These are phyloP conservation scores for Syncephalastrum contaminatum DNA, from an alignment of 371 early-diverging fungal species.

Conservation along the genomic window DNA sequence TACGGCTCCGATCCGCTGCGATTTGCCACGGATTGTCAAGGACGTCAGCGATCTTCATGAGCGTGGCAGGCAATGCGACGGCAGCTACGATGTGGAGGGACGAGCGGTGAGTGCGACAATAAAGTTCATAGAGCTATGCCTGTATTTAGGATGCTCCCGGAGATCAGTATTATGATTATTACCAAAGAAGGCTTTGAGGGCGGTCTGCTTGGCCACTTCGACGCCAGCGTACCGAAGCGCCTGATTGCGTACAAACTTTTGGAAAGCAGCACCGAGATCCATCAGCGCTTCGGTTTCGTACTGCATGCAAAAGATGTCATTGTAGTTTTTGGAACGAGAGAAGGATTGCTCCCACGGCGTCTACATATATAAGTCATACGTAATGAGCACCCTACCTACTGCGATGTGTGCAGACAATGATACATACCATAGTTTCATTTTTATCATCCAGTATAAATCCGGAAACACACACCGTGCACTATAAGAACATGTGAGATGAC, in stretches of 20 bases:
- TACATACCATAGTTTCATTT: conserved; percentile 33
- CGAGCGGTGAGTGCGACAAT: too few species aligned
- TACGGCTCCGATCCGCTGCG: conserved; percentile 83
- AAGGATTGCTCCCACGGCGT: conserved; percentile 58
- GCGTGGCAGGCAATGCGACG: conserved; percentile 71
- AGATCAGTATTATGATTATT: not conserved
- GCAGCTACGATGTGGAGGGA: conserved; percentile 55
- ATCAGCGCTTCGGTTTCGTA: conserved; percentile 83
- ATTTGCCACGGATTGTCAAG: conserved; percentile 94
- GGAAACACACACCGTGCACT: conserved; percentile 63
- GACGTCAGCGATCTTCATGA: conserved; percentile 54
- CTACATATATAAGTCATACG: conserved; percentile 16
- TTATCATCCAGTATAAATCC: conserved; percentile 56
- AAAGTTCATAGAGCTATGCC: too few species aligned
- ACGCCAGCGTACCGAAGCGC: conserved; percentile 81
- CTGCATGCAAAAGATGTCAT: conserved; percentile 58
- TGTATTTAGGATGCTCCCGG: not conserved
- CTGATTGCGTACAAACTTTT: conserved; percentile 76
- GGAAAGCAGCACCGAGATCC: conserved; percentile 78
- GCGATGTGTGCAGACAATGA: too few species aligned
- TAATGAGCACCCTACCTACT: not conserved
- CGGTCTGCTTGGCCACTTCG: conserved; percentile 85
- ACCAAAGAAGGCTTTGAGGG: conserved; percentile 73
- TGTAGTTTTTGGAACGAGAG: conserved; percentile 29
- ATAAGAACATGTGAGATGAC: conserved; percentile 2